phyloP scores from a whole-genome alignment of 257 asterid species.

The Solanum tarijense region DNA sequence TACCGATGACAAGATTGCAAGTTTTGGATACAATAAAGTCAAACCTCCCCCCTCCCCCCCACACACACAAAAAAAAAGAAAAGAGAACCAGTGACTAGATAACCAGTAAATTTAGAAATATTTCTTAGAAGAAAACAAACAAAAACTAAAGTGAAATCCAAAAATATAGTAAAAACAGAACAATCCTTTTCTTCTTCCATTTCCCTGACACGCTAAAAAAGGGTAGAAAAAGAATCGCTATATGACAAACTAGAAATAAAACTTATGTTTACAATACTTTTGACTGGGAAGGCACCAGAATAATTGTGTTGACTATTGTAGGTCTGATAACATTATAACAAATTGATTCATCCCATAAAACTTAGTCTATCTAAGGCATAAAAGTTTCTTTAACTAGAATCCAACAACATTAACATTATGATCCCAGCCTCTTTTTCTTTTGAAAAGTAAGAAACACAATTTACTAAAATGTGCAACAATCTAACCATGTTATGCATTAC shows the following conservation, averaged over 20 bases:
- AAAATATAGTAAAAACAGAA: background rate
- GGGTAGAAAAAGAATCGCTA: background rate
- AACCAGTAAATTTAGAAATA: background rate
- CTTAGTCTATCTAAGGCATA: background rate
- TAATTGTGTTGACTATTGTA: background rate
- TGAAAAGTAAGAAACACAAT: background rate
- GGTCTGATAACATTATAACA: background rate
- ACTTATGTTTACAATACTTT: background rate
- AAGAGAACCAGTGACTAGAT: background rate
- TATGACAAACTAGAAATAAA: background rate
- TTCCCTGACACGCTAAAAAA: background rate
- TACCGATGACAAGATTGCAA: background rate
- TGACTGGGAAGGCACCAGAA: background rate
- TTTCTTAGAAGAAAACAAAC: background rate
- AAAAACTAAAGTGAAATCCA: background rate
- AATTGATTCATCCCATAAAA: background rate
- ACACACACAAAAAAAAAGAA: background rate
- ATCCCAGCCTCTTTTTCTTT: background rate
- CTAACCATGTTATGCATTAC: background rate
- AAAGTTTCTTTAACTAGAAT: background rate
- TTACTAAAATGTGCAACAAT: background rate
- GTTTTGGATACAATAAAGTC: background rate
- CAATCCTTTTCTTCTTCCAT: background rate
- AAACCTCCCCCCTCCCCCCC: background rate
- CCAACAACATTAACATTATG: background rate